Conservation (phyloP, 768 basidiomycete species). For the Podaxis sp. region DNA sequence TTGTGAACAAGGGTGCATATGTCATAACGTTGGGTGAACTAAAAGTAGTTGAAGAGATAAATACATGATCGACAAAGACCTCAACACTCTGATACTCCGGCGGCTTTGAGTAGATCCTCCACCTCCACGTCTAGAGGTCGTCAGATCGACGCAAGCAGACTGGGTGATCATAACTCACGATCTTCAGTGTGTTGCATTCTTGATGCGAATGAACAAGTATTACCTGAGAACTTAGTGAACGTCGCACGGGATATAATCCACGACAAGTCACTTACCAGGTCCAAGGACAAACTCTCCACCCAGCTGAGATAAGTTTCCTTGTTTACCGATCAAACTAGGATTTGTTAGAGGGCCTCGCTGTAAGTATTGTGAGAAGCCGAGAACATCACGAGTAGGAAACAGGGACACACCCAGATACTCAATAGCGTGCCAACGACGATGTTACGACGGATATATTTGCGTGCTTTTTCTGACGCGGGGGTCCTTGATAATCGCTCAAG, state of each 20-base stretch:
- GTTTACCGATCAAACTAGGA: slow-evolving; percentile 52
- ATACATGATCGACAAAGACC: background rate
- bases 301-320: slow-evolving; percentile 60
- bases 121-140: slow-evolving; percentile 46
- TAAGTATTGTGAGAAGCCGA: background rate
- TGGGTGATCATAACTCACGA: slow-evolving; percentile 40
- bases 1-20: background rate
- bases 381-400: background rate
- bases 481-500: slow-evolving; percentile 44
- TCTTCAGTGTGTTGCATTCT: slow-evolving; percentile 66
- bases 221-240: slow-evolving; percentile 28
- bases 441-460: slow-evolving; percentile 42
- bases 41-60: background rate
- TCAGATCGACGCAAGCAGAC: slow-evolving; percentile 14
- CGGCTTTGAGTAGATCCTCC: slow-evolving; percentile 44
- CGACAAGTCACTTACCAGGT: slow-evolving; percentile 38
- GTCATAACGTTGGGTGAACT: background rate
- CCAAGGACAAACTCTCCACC: slow-evolving; percentile 67
- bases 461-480: slow-evolving; percentile 42
- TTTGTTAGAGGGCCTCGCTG: slow-evolving; percentile 42
- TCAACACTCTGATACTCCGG: slow-evolving; percentile 30
- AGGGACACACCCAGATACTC: slow-evolving; percentile 45
- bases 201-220: slow-evolving; percentile 48
- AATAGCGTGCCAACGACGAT: slow-evolving; percentile 31
- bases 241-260: background rate